Evolutionary conservation across 441 rosid genomes (phyloP).

Genomic region (Pelargonium citronellum): DNA sequence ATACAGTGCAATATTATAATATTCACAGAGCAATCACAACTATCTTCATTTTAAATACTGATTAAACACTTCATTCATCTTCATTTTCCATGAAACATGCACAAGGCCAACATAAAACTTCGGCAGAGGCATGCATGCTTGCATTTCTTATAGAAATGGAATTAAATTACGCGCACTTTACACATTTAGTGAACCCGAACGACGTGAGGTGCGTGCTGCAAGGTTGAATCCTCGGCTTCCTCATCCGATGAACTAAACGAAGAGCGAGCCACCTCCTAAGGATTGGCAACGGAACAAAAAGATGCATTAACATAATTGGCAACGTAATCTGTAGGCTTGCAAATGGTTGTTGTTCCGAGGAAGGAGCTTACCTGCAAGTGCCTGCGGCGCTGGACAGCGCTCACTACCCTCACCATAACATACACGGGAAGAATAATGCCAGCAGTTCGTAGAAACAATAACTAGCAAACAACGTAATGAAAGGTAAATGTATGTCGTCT

Average conservation of each 20-base stretch:
- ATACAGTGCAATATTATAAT: no score
- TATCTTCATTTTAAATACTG: no score
- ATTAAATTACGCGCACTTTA: neutral
- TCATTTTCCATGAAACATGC: no score
- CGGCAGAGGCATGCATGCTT: no score
- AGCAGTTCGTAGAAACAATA: conserved; percentile 45
- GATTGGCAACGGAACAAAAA: conserved; percentile 3
- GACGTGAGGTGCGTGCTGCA: conserved; percentile 34
- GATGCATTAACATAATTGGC: neutral
- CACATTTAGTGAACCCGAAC: conserved; percentile 29
- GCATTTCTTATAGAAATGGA: no score
- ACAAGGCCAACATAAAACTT: no score
- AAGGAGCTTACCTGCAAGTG: conserved; percentile 37
- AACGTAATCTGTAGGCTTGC: neutral
- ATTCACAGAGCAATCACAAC: no score
- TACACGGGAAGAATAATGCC: conserved; percentile 74
- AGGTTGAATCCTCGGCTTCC: conserved; percentile 42
- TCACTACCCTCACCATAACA: conserved; percentile 43
- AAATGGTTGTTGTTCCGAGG: neutral
- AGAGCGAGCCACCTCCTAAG: conserved; percentile 34
- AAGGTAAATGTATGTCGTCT: neutral
- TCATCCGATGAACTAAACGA: conserved; percentile 45
- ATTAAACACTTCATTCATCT: no score
- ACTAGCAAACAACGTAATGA: conserved; percentile 28
- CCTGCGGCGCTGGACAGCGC: conserved; percentile 44